A percentile compares a stretch with the other conserved stretches of the same genome.
These are phyloP conservation scores for Leccinum barrowsii DNA, from an alignment of 768 basidiomycete genomes.

Conservation along the genomic window DNA sequence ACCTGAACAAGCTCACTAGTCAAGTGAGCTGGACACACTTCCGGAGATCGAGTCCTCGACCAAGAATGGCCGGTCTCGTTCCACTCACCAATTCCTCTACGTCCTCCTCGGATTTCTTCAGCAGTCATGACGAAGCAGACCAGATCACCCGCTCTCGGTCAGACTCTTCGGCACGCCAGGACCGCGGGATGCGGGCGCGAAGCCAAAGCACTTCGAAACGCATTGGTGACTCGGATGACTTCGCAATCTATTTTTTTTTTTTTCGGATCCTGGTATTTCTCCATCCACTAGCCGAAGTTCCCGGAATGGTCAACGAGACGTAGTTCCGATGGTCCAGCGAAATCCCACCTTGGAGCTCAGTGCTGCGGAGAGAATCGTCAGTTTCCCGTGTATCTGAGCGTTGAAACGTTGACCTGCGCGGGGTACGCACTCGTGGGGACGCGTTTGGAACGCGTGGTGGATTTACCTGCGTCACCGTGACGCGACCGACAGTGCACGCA, in stretches of 20 bases:
- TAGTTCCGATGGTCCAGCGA: slow-evolving; percentile 13
- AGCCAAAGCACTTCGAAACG: slow-evolving; percentile 37
- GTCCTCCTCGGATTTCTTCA: slow-evolving; percentile 28
- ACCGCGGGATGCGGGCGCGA: slow-evolving; percentile 24
- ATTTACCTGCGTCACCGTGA: slow-evolving; percentile 33
- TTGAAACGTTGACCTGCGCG: no score
- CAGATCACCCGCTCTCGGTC: slow-evolving; percentile 30
- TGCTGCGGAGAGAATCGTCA: slow-evolving; percentile 57
- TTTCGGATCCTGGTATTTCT: slow-evolving; percentile 31
- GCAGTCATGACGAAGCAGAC: slow-evolving; percentile 22
- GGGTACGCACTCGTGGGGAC: no score
- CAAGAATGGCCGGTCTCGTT: slow-evolving; percentile 32
- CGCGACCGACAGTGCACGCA: no score
- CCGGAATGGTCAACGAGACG: slow-evolving; percentile 25
- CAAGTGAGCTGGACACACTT: slow-evolving; percentile 65
- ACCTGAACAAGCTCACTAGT: slow-evolving; percentile 68
- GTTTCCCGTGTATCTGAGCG: no score
- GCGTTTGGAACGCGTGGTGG: no score
- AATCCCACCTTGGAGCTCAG: slow-evolving; percentile 45
- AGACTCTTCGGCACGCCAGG: slow-evolving; percentile 33
- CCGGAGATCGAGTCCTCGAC: slow-evolving; percentile 42
- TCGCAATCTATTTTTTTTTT: slow-evolving; percentile 42
- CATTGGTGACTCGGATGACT: slow-evolving; percentile 76
- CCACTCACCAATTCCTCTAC: slow-evolving; percentile 32
- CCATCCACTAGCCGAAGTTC: slow-evolving; percentile 31